Conservation (phyloP, 2,329 filamentous ascomycete genomes). For the Pestalotiopsis fici region DNA sequence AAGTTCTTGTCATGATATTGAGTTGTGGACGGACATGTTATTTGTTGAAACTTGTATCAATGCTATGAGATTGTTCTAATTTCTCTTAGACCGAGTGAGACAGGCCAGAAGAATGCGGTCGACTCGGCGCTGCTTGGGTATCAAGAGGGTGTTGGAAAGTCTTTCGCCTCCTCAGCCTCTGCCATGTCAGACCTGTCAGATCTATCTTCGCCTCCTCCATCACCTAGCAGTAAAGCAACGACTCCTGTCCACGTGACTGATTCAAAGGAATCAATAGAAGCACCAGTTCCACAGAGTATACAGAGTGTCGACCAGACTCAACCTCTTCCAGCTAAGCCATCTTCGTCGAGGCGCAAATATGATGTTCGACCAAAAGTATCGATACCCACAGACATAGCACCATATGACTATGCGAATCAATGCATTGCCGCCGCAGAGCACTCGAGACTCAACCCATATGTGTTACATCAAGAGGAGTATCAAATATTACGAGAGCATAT, state of each 20-base stretch:
- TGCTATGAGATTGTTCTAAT: background rate
- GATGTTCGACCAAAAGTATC: conserved; percentile 77
- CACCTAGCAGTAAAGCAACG: conserved; percentile 62
- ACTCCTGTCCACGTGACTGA: conserved; percentile 54
- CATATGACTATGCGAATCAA: conserved; percentile 83
- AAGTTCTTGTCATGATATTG: conserved; percentile 19
- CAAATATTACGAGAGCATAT: conserved; percentile 77
- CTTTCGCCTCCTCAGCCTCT: conserved; percentile 55
- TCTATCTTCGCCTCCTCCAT: conserved; percentile 52
- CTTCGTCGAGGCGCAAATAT: conserved; percentile 39
- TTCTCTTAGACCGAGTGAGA: conserved; percentile 23
- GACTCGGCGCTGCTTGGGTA: conserved; percentile 28
- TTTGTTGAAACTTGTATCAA: background rate
- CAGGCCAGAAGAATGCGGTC: conserved; percentile 30
- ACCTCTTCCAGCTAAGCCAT: conserved; percentile 19
- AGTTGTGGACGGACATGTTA: too few relatives aligned
- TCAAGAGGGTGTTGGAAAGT: conserved; percentile 31
- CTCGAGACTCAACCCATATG: conserved; percentile 86
- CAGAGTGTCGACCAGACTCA: background rate
- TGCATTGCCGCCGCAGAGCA: conserved; percentile 88
- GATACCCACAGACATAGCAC: conserved; percentile 74
- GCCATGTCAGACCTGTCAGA: conserved; percentile 57
- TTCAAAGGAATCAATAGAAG: conserved; percentile 29
- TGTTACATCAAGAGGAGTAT: conserved; percentile 84
- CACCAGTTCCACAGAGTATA: conserved; percentile 9